These are phyloP conservation scores for Amesomyces nigricolor DNA, from an alignment of 2,329 filamentous ascomycete genomes.

Conservation along the genomic window DNA sequence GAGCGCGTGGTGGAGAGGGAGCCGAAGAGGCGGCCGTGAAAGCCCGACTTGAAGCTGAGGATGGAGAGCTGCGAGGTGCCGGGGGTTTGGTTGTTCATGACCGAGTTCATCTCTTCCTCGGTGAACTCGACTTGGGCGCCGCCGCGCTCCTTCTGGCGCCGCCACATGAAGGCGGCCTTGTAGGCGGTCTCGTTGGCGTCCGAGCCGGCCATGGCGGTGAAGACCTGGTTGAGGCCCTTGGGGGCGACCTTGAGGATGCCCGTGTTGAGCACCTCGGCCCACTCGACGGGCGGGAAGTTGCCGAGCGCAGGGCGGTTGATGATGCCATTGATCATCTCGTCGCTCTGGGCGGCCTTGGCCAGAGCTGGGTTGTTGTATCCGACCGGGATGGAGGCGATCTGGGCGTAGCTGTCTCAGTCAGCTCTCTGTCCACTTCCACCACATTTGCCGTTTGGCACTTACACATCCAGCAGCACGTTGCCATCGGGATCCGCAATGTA, in stretches of 20 bases:
- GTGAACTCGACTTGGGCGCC: slow-evolving; percentile 74
- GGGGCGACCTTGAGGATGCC: slow-evolving; percentile 80
- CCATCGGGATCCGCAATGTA: slow-evolving; percentile 71
- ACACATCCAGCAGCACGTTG: slow-evolving; percentile 68
- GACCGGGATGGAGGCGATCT: slow-evolving; percentile 88
- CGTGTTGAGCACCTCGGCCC: slow-evolving; percentile 71
- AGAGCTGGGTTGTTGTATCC: slow-evolving; percentile 87
- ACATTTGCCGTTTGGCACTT: slow-evolving; percentile 30
- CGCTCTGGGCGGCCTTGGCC: slow-evolving; percentile 61
- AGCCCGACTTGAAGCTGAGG: slow-evolving; percentile 79
- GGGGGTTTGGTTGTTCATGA: slow-evolving; percentile 76
- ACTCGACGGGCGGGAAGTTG: slow-evolving; percentile 84
- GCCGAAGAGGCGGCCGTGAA: slow-evolving; percentile 88
- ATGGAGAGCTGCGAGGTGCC: slow-evolving; percentile 75
- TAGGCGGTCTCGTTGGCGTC: slow-evolving; percentile 93
- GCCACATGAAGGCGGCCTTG: slow-evolving; percentile 95
- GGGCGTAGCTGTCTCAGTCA: slow-evolving; percentile 58
- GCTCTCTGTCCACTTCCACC: background rate
- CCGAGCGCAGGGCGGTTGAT: slow-evolving; percentile 87
- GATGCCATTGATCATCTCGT: slow-evolving; percentile 72
- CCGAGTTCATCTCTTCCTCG: slow-evolving; percentile 63
- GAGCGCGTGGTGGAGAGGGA: slow-evolving; percentile 82
- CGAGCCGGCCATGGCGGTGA: slow-evolving; percentile 82
- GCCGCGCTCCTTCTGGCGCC: slow-evolving; percentile 73
- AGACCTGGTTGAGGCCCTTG: slow-evolving; percentile 79